These are phyloP conservation scores for Kwoniella dejecticola DNA, from an alignment of 768 basidiomycete genomes.

Conservation along the genomic window DNA sequence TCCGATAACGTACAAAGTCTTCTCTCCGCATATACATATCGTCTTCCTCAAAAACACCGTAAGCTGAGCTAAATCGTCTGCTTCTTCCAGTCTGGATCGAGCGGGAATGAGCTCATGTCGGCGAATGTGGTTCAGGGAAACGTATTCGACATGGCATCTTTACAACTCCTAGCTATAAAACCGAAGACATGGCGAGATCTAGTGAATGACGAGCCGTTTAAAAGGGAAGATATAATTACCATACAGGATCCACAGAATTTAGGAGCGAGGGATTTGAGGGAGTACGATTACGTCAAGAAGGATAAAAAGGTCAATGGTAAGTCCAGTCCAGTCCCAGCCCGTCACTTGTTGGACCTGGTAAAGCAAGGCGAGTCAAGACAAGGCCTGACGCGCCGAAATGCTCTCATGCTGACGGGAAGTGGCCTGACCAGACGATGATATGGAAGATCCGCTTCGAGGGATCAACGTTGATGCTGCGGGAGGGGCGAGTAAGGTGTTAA, in stretches of 20 bases:
- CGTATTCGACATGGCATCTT: slow-evolving; percentile 55
- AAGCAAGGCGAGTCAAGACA: no score
- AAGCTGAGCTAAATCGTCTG: slow-evolving; percentile 11
- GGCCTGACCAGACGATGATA: slow-evolving; percentile 29
- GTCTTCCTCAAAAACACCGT: slow-evolving; percentile 82
- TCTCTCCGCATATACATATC: slow-evolving; percentile 94
- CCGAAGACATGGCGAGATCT: slow-evolving; percentile 69
- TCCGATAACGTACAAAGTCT: slow-evolving; percentile 96
- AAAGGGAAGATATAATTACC: slow-evolving; percentile 87
- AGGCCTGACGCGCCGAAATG: no score
- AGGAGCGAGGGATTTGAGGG: slow-evolving; percentile 54
- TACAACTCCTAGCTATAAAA: slow-evolving; percentile 54
- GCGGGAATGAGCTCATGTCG: no score
- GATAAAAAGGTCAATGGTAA: slow-evolving; percentile 53
- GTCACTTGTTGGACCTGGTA: neutral
- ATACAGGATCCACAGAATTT: slow-evolving; percentile 66
- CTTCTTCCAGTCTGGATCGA: no score
- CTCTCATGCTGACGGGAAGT: no score
- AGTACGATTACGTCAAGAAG: slow-evolving; percentile 58
- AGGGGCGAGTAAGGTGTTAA: slow-evolving; percentile 55
- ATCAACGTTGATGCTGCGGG: slow-evolving; percentile 58
- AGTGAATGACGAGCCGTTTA: slow-evolving; percentile 79
- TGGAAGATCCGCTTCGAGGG: slow-evolving; percentile 50
- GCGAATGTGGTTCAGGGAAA: slow-evolving; percentile 40
- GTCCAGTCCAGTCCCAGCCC: slow-evolving; percentile 6